Evolutionary conservation across 495 filamentous ascomycete species (phyloP), one percentile per base, ranked within the genome.

Genomic region (Neurospora sp.): DNA sequence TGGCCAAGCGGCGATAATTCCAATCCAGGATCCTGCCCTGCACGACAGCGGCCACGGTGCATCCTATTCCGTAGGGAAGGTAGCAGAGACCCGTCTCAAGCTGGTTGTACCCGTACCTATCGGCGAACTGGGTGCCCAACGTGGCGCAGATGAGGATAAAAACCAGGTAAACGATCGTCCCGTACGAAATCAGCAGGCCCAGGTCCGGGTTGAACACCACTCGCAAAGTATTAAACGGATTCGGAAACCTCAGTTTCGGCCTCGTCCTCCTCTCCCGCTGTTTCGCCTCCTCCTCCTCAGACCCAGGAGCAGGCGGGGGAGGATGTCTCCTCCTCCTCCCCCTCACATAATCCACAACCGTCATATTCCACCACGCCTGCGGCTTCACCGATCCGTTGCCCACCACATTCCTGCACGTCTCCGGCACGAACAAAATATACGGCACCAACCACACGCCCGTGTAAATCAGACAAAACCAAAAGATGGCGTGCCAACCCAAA

Each of bases 381-480:
- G 86, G 86, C 1, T 89, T 83, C 27, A 3, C 2, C 22, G 22
- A 3, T 86, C 92, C 92, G 78, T 93, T 90, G 0, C 90, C 91
- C 0, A 94, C 92, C 5, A 94, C 86, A 16, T 87, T 89, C 9
- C 92, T 84, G 71, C 85, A 86, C 6, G 91, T 94, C 80, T 93
- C 92, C 4, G 91, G 91, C 18, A 92, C 82, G 11, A 83, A 76
- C 59, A 91, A 44, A 18, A 85, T 65, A 73, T 87, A 89, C 2
- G 86, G 78, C 35, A 89, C 74, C 10, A 89, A 78, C 78, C 85
- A 88, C 22, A 81, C 80, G 0, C 82, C 87, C 14, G 83, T 81
- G 38, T 89, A 76, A 59, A 93, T 92, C 68, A 85, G 83, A 39
- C 92, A 82, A 74, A 93, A 93, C 90, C 90, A 93, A 77, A 94